Evolutionary conservation across 306 rosid species (phyloP).

Genomic region (Cicer yamashitae): DNA sequence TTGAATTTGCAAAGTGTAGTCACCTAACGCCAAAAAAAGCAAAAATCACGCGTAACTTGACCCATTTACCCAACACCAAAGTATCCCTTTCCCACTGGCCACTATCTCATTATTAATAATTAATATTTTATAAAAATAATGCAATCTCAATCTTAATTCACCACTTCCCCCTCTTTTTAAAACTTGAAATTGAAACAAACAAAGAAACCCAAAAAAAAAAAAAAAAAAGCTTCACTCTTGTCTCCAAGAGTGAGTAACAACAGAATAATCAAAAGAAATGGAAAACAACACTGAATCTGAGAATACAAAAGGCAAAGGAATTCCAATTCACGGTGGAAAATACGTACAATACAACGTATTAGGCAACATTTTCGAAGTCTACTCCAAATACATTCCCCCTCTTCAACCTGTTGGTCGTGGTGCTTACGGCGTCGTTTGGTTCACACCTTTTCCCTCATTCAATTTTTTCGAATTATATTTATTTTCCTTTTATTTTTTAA

Average conservation of each 20-base stretch:
- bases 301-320: conserved; percentile 53
- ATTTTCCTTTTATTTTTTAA: not conserved
- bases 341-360: conserved; percentile 74
- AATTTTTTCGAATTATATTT: not conserved
- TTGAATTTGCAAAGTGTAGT: conserved; percentile 32
- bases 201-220: no score
- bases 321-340: conserved; percentile 57
- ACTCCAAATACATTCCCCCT: conserved; percentile 78
- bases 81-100: no score
- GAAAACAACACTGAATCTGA: conserved; percentile 41
- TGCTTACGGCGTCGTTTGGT: conserved; percentile 98
- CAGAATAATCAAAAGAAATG: conserved; percentile 17
- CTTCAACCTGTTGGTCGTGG: conserved; percentile 94
- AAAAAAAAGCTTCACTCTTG: not conserved
- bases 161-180: conserved; percentile 19
- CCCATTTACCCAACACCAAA: not conserved
- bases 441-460: not conserved
- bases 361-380: conserved; percentile 79
- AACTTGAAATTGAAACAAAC: not conserved
- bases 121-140: no score
- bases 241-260: not conserved
- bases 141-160: not conserved
- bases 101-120: no score
- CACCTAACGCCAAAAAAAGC: conserved; percentile 1
- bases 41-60: conserved; percentile 2